Evolutionary conservation across 192 early-diverging fungal species (phyloP).

Genomic region (Coemansia sp.): DNA sequence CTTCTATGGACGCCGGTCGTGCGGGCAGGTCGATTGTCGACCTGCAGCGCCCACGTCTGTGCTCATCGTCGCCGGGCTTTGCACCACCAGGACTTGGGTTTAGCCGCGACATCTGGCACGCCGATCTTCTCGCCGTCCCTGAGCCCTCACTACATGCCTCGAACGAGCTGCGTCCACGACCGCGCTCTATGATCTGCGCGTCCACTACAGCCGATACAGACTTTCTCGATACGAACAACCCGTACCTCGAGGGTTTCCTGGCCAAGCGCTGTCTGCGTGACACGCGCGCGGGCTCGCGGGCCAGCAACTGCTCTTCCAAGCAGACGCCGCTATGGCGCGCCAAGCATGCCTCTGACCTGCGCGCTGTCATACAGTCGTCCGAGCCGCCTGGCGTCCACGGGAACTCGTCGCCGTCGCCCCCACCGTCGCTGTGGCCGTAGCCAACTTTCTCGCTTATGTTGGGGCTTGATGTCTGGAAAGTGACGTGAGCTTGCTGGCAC

Average conservation of each 20-base stretch:
- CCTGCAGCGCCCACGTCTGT: conserved; percentile 17
- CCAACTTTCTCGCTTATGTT: background rate
- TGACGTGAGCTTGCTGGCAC: background rate
- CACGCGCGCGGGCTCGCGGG: conserved; percentile 20
- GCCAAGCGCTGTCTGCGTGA: conserved; percentile 20
- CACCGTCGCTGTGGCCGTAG: conserved; percentile 9
- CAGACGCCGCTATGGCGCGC: conserved; percentile 22
- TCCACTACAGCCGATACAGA: background rate
- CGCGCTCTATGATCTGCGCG: conserved; percentile 37
- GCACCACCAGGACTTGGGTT: conserved; percentile 11
- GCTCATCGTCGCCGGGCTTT: conserved; percentile 22
- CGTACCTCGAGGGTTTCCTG: conserved; percentile 45
- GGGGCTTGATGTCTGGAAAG: too few species aligned
- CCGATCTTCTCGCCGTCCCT: conserved; percentile 39
- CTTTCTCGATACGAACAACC: conserved; percentile 41
- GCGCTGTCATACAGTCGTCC: conserved; percentile 25
- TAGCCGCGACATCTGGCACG: conserved; percentile 36
- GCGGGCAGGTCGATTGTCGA: conserved; percentile 12
- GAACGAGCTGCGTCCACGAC: conserved; percentile 18
- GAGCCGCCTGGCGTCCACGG: background rate
- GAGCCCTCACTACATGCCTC: conserved; percentile 22
- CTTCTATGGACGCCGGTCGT: conserved; percentile 9
- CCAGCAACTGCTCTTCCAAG: conserved; percentile 14
- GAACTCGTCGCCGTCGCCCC: conserved; percentile 4
- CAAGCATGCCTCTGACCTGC: conserved; percentile 14